Conservation (phyloP, 129 eudicot species). For the Tagetes erecta region DNA sequence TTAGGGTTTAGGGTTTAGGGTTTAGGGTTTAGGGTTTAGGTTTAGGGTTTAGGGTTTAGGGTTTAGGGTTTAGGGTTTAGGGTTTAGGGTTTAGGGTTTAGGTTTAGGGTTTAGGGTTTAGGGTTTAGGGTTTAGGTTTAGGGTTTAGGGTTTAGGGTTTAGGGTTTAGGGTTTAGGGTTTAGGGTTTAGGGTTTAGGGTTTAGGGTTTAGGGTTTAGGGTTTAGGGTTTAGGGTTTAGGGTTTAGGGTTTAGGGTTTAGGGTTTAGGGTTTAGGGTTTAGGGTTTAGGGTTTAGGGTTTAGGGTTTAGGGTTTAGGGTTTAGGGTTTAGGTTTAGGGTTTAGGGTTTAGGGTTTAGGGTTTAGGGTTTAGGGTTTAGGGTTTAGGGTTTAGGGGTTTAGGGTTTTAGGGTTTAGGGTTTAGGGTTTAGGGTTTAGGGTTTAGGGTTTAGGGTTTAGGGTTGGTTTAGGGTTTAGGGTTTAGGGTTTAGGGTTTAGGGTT, state of each 20-base stretch:
- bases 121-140: constrained; percentile 1
- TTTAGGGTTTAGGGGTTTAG: too few relatives aligned
- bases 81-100: neutral
- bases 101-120: neutral
- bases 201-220: constrained; percentile 9
- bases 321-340: too few relatives aligned
- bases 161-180: constrained; percentile 4
- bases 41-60: constrained; percentile 13
- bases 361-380: too few relatives aligned
- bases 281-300: neutral
- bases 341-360: too few relatives aligned
- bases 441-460: neutral
- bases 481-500: neutral
- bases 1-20: constrained; percentile 6
- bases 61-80: too few relatives aligned
- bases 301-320: neutral
- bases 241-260: too few relatives aligned
- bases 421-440: too few relatives aligned
- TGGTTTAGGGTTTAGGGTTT: too few relatives aligned
- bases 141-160: constrained; percentile 9
- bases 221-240: too few relatives aligned
- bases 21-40: constrained; percentile 2
- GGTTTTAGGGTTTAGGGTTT: too few relatives aligned
- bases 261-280: too few relatives aligned
- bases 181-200: constrained; percentile 9